Percentiles rank a stretch among this genome's conserved stretches.
Conservation (phyloP, 1,284 basidiomycete genomes). For the Dichomitus squalens region DNA sequence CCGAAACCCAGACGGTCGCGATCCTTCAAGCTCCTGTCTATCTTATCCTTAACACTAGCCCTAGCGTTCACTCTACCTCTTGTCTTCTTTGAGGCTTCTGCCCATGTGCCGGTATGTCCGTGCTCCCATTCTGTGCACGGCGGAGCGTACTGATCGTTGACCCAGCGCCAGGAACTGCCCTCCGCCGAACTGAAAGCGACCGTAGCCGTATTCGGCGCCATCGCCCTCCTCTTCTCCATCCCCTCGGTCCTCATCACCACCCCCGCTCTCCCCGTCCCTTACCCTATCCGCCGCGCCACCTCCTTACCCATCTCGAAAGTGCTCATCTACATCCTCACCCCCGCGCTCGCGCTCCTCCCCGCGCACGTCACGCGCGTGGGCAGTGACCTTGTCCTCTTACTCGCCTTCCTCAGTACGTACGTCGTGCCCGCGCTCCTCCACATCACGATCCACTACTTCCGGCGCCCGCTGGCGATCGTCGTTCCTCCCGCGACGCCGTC, state of each 20-base stretch:
- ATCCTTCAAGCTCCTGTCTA: slow-evolving; percentile 62
- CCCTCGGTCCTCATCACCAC: slow-evolving; percentile 62
- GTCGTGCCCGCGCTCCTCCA: slow-evolving; percentile 66
- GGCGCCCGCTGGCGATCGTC: slow-evolving; percentile 68
- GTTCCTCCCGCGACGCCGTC: slow-evolving; percentile 47
- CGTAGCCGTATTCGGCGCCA: slow-evolving; percentile 48
- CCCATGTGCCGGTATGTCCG: slow-evolving; percentile 43
- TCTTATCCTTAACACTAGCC: slow-evolving; percentile 50
- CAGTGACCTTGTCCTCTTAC: slow-evolving; percentile 50
- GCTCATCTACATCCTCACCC: slow-evolving; percentile 41
- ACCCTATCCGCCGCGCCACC: slow-evolving; percentile 42
- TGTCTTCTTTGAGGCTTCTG: slow-evolving; percentile 51
- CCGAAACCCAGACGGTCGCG: slow-evolving; percentile 50
- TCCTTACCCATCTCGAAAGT: slow-evolving; percentile 52
- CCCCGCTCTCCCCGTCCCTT: slow-evolving; percentile 51
- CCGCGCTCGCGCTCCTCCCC: slow-evolving; percentile 48
- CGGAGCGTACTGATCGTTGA: neutral
- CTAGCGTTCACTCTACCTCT: slow-evolving; percentile 57
- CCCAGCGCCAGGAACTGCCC: slow-evolving; percentile 29
- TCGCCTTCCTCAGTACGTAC: slow-evolving; percentile 57
- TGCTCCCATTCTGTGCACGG: neutral
- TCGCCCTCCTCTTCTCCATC: slow-evolving; percentile 57
- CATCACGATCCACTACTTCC: slow-evolving; percentile 68
- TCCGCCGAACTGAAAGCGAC: slow-evolving; percentile 32
- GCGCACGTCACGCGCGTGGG: slow-evolving; percentile 37